Evolutionary conservation across 2,329 filamentous ascomycete species (phyloP).

Genomic region (Hypoxylon sp.): DNA sequence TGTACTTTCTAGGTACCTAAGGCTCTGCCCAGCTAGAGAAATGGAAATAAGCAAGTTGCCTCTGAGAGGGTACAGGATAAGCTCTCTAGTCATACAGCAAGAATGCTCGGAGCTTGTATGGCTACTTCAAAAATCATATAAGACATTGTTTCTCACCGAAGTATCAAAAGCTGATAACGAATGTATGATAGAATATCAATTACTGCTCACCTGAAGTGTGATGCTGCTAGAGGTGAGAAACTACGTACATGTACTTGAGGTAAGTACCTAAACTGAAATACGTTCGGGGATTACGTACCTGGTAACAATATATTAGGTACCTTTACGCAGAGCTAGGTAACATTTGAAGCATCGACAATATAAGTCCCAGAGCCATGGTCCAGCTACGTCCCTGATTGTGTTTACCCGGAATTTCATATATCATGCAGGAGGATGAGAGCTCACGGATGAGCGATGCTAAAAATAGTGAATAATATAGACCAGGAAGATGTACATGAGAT

Average conservation of each 20-base stretch:
- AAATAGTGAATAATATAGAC: conserved; percentile 1
- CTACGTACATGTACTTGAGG: no score
- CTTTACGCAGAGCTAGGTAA: not conserved
- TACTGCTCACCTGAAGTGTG: not conserved
- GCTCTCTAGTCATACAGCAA: no score
- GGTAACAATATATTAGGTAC: not conserved
- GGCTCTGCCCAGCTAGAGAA: no score
- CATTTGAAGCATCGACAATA: not conserved
- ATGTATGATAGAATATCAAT: not conserved
- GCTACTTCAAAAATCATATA: not conserved
- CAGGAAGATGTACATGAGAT: not conserved
- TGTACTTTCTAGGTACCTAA: not conserved
- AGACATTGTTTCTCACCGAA: not conserved
- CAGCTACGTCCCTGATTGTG: not conserved
- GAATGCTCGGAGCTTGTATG: no score
- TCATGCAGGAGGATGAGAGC: not conserved
- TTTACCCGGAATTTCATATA: not conserved
- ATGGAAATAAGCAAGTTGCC: no score
- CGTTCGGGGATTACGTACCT: no score
- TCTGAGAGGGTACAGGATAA: no score
- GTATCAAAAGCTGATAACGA: not conserved
- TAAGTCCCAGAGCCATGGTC: not conserved
- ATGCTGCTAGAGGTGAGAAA: no score
- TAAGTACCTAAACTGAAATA: no score
- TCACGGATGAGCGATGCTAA: not conserved